Conservation (phyloP, 495 filamentous ascomycete genomes). For the Chaetomium cochliodes region DNA sequence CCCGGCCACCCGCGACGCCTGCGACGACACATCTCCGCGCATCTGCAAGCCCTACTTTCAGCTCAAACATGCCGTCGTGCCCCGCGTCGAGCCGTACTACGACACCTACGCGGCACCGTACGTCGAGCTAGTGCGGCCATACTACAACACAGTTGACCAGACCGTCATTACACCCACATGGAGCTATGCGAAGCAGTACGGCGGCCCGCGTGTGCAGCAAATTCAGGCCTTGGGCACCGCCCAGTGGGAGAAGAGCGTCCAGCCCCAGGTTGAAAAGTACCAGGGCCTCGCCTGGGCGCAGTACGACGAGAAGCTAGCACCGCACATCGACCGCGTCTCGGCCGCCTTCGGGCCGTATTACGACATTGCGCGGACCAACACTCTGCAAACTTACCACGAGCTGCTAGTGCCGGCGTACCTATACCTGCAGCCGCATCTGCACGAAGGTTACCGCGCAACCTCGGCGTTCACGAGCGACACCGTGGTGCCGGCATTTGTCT, state of each 20-base stretch:
- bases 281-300: slow-evolving; percentile 58
- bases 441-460: slow-evolving; percentile 64
- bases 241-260: slow-evolving; percentile 75
- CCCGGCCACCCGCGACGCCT: slow-evolving; percentile 63
- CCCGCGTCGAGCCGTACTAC: slow-evolving; percentile 85
- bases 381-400: slow-evolving; percentile 65
- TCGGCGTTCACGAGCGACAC: slow-evolving; percentile 67
- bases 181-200: slow-evolving; percentile 67
- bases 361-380: slow-evolving; percentile 57
- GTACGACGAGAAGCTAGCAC: slow-evolving; percentile 68
- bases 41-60: slow-evolving; percentile 85
- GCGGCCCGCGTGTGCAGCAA: slow-evolving; percentile 69
- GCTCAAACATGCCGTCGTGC: slow-evolving; percentile 63
- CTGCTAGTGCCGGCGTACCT: slow-evolving; percentile 73
- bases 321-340: slow-evolving; percentile 65
- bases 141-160: slow-evolving; percentile 64
- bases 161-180: slow-evolving; percentile 65
- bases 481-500: slow-evolving; percentile 67
- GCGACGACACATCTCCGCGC: slow-evolving; percentile 67
- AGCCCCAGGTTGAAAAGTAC: slow-evolving; percentile 67
- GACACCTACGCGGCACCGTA: slow-evolving; percentile 78
- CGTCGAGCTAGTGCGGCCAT: slow-evolving; percentile 71
- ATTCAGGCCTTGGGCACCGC: slow-evolving; percentile 60
- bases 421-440: slow-evolving; percentile 67
- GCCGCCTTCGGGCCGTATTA: slow-evolving; percentile 67